A percentile compares a stretch with the other conserved stretches of the same genome.
Evolutionary conservation across 202 grass and related monocot genomes (phyloP).

Genomic region (Miscanthus sacchariflorus): DNA sequence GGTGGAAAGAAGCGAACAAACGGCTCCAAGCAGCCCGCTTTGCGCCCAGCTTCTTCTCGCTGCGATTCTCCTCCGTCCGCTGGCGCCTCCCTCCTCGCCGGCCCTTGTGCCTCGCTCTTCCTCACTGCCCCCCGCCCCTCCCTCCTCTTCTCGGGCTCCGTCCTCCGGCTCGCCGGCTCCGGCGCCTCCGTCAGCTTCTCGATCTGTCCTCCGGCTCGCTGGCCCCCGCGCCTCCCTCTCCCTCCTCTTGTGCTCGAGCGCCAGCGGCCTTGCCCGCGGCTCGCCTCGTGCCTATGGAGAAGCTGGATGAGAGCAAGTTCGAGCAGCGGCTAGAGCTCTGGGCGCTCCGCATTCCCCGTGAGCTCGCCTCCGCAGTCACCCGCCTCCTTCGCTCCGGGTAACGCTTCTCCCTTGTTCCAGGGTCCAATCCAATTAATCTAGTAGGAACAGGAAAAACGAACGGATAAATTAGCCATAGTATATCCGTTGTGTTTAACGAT

Average conservation of each 20-base stretch:
- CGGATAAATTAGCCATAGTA: not conserved
- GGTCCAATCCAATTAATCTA: slow-evolving; percentile 17
- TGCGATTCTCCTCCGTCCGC: not conserved
- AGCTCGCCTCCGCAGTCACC: slow-evolving; percentile 62
- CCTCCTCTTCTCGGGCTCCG: no score
- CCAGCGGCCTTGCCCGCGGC: no score
- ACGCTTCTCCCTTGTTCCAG: slow-evolving; percentile 3
- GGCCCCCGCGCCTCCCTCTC: no score
- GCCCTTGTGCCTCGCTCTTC: no score
- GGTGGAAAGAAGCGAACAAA: no score
- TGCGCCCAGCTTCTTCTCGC: not conserved
- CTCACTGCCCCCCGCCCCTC: not conserved
- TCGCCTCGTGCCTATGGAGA: slow-evolving; percentile 50
- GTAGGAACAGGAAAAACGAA: not conserved
- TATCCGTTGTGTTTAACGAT: not conserved
- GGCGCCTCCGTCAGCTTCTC: no score
- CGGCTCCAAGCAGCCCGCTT: not conserved
- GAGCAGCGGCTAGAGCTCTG: slow-evolving; percentile 75
- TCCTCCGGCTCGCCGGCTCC: not conserved
- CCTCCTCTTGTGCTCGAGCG: no score
- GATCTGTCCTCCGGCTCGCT: no score
- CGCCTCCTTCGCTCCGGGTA: slow-evolving; percentile 71
- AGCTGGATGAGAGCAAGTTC: slow-evolving; percentile 77
- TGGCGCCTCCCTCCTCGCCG: no score
- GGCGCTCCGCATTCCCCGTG: slow-evolving; percentile 86